Base-by-base conservation (phyloP, 768 basidiomycete genomes). In the Suillus americanus region DNA sequence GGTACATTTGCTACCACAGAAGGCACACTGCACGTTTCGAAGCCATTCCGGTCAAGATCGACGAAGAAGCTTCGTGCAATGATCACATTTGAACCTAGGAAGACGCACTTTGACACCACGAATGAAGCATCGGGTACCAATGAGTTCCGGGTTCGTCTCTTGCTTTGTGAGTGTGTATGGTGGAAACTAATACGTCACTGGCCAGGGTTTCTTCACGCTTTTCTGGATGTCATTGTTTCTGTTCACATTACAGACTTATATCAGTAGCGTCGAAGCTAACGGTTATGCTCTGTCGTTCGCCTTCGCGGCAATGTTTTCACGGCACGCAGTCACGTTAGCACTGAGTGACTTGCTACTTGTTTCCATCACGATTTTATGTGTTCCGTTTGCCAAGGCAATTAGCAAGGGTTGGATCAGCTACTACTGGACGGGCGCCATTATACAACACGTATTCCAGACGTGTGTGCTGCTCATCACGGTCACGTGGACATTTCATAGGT, bases 181-280 rank as follows among this genome's bases (percentile, higher is more conserved):
- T 50, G 13, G 33, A 40, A 51, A 25, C 57, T 30, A n/a, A 64
- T 37, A 12, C 55, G 25, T 62, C 18, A 33, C 35, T n/a, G 13
- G 43, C 28, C 69, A 92, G 89, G 97, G 97, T 1, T 99, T 99
- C 81, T 98, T 95, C 77, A 87, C 91, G 4, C 84, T 99, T 59
- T 99, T 99, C 79, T 99, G 97, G 89, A 87, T 92, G 62, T 89
- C 89, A 25, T 86, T 96, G 68, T 95, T 92, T 70, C 84, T 97
- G 59, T 88, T 94, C 72, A 85, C 89, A 13, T 73, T 95, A 46
- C 84, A 89, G 68, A 92, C 91, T 4, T 94, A 92, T 76, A 80
- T 94, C 61, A 84, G 82, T 60, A 88, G 89, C 73, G 87, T 91
- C 67, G 90, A 95, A 73, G 81, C 83, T n/a, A 88, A 81, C 57